Conservation (phyloP, 2,329 filamentous ascomycete species). For the Lizonia empirigonia region DNA sequence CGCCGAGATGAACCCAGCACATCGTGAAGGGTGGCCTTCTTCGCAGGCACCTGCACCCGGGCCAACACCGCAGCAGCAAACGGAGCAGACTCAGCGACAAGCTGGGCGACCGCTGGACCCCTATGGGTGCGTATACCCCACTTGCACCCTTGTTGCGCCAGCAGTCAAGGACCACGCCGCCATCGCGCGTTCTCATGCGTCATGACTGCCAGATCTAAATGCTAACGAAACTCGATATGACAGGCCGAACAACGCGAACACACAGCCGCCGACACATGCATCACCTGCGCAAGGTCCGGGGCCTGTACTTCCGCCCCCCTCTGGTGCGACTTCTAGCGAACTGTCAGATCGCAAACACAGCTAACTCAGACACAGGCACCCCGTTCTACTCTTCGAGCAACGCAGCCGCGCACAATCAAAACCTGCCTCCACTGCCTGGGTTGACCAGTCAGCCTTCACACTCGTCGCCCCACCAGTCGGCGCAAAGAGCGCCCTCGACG, state of each 20-base stretch:
- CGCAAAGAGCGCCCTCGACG: constrained; percentile 45
- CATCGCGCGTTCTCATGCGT: constrained; percentile 16
- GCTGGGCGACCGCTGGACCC: constrained; percentile 41
- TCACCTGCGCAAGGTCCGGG: constrained; percentile 45
- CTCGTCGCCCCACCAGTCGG: constrained; percentile 44
- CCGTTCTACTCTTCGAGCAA: constrained; percentile 51
- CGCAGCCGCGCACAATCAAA: constrained; percentile 47
- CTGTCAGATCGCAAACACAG: constrained; percentile 11
- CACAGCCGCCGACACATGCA: constrained; percentile 43
- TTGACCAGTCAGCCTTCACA: constrained; percentile 54
- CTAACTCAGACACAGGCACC: constrained; percentile 34
- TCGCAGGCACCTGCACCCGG: constrained; percentile 56
- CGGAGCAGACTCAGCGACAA: constrained; percentile 44
- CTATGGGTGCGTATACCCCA: constrained; percentile 42
- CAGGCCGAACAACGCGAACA: constrained; percentile 40
- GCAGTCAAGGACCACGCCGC: constrained; percentile 26
- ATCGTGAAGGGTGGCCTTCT: constrained; percentile 50
- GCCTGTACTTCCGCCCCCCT: constrained; percentile 48
- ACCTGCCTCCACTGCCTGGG: constrained; percentile 52
- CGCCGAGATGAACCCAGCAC: constrained; percentile 49
- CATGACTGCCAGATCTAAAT: constrained; percentile 17
- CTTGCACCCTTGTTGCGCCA: constrained; percentile 10
- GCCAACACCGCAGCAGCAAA: constrained; percentile 44
- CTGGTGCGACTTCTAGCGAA: constrained; percentile 38
- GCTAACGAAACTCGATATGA: constrained; percentile 26